Evolutionary conservation across 2,329 filamentous ascomycete species (phyloP), one percentile per base, ranked within the genome.

Genomic region (Helotiales sp.): DNA sequence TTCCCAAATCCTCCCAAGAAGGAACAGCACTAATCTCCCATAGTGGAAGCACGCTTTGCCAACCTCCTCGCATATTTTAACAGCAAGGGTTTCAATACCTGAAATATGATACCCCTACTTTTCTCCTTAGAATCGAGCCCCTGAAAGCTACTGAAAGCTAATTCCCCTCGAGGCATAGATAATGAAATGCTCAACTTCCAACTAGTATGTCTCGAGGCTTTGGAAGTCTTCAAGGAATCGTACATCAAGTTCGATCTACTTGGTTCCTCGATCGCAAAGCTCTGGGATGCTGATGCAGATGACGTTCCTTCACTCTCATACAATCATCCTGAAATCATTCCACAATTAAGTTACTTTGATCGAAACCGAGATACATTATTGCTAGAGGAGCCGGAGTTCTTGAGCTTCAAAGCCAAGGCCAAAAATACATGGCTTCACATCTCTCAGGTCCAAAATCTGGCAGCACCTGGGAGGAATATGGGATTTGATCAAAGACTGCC

Each of bases 361-460:
- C 12, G n/a, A 15, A 13, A 34, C n/a, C 31, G 31, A 5, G 31
- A 34, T 12, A 34, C 31, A 12, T 15, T 34, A 34, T 34, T 34
- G 10, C n/a, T 34, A n/a, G n/a, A n/a, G n/a, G n/a, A n/a, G n/a
- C n/a, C n/a, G n/a, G n/a, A n/a, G 31, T 13, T 15, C 31, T 5
- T 34, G 10, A 34, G 10, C 31, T 13, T 13, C 4, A 15, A 13
- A 34, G 12, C 31, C 12, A 34, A 34, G 31, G 12, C 31, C 4
- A 10, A 34, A 13, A 34, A 34, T 12, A 12, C 31, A 4, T 34
- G 31, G 31, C 12, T 34, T 12, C 10, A 34, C 10, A 15, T 34
- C 10, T 34, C 31, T 4, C 4, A 34, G 10, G 10, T 34, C 31
- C 76, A 55, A 81, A 73, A 59, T 81, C 81, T 53, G 83, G 69